Base-by-base conservation (phyloP, 2,329 filamentous ascomycete genomes). In the Aspergillus chevalieri region DNA sequence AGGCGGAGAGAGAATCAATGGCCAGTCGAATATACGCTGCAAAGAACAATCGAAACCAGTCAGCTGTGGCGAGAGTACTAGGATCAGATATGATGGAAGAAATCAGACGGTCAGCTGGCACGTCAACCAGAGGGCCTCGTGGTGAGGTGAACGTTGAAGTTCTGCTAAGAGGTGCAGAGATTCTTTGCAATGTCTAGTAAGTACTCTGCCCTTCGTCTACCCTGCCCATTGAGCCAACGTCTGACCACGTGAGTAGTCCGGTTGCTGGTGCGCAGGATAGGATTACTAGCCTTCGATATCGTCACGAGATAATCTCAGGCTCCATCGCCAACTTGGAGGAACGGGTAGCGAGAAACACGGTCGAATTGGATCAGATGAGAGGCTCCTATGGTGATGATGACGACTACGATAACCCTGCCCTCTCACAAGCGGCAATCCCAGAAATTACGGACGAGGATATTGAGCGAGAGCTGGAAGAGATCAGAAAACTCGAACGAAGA, bases 141-240 rank as follows among this genome's bases (percentile, higher is more conserved):
- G 85, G 84, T 8, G 89, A 94, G 21, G 78, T 96, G 2, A 89
- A 97, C 67, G 84, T 97, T 3, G 88, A 95, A 61, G 78, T 95
- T 1, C 73, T 98, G 26, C 77, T 98, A 19, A 78, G 81, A 47
- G 91, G 92, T 1, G 92, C 91, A 0, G 90, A 96, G 75, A 95
- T 90, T 75, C 79, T 97, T 26, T 91, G 90, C 59, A 80, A 80
- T 42, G 91, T 96, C 24, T 97, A 96, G 80, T 83, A 68, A 53
- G 78, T 12, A 6, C 33, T 47, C 47, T 19, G 3, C 17, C 41
- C 28, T 7, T 6, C 21, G 15, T 47, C 17, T 6, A 19, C 19
- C 24, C 43, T 42, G n/a, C n/a, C 5, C 39, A 19, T 43, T 34
- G 10, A 47, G 34, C 14, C 30, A 48, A 33, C 41, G 14, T 19